A percentile compares a stretch with the other conserved stretches of the same genome.
These are phyloP conservation scores for Talaromyces rugulosus DNA, from an alignment of 2,329 filamentous ascomycete species.

Conservation along the genomic window DNA sequence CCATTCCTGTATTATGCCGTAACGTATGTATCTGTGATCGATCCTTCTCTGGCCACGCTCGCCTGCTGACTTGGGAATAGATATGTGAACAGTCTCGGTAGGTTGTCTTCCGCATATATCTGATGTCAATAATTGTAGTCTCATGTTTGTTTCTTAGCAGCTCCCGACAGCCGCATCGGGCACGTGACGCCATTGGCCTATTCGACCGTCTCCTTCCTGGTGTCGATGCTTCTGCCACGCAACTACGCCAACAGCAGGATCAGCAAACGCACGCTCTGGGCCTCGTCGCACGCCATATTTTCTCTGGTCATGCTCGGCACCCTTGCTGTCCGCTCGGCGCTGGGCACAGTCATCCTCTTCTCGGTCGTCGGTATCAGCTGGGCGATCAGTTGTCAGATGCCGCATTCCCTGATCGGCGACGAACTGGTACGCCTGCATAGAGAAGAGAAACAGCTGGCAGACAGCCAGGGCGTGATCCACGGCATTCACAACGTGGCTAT, in stretches of 20 bases:
- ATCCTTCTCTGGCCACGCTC: background rate
- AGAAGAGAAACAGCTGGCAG: background rate
- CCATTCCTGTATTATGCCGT: conserved; percentile 1
- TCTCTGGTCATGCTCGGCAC: background rate
- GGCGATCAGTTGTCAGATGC: background rate
- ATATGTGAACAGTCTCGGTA: background rate
- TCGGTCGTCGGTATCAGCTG: background rate
- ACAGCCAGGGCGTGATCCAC: background rate
- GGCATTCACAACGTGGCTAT: background rate
- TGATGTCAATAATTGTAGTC: background rate
- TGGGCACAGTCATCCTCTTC: background rate
- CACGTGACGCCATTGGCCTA: background rate
- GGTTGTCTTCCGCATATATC: background rate
- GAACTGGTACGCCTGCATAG: background rate
- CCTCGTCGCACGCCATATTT: background rate
- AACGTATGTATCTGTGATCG: background rate
- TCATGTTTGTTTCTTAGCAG: no score
- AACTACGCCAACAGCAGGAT: background rate
- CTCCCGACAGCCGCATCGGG: background rate
- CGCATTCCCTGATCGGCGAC: background rate
- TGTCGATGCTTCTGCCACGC: background rate
- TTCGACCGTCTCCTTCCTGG: background rate
- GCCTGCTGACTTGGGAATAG: background rate
- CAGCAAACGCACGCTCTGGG: background rate
- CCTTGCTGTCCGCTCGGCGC: background rate